Base-by-base conservation (phyloP, 2,329 filamentous ascomycete species). In the Akanthomyces dipterigenus region DNA sequence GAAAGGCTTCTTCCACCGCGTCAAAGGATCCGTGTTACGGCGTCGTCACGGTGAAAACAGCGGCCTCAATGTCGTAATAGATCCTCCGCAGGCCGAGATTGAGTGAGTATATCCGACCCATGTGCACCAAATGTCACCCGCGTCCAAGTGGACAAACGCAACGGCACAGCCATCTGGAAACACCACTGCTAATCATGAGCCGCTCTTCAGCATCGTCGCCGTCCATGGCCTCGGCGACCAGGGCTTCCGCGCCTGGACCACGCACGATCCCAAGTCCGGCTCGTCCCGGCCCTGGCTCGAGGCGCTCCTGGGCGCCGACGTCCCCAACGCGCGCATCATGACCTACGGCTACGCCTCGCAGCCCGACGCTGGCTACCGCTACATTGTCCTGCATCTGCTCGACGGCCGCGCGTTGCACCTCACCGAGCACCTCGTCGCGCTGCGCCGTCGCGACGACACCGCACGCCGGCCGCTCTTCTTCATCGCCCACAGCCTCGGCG, bases 271-370 rank as follows among this genome's bases (percentile, higher is more conserved):
- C 26, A 53, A 49, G n/a, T 51, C 56, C 24, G 62, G 63, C 55
- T 64, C 64, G 36, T 54, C 68, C 43, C 66, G 64, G 62, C 61
- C 65, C 5, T 70, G 68, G 68, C 64, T 69, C 26, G 62, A 69
- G 46, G 65, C 68, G 28, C 62, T 69, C 26, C 64, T 69, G 2
- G 64, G 63, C 55, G 40, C 62, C 42, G 68, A 69, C 48, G 56
- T 70, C 1, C 65, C 68, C 51, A 65, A 66, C 49, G 68, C 68
- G 9, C 67, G 68, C 49, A 70, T 70, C 62, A 66, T 70, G 63
- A 67, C 68, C 3, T 70, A 68, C 42, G 62, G 58, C 49, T 70
- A 70, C 58, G 61, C 63, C 38, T 65, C 65, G 1, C 66, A 68
- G 24, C 12, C 36, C 36, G 66, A 63, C 9, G 50, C 62, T 20